A percentile compares a stretch with the other conserved stretches of the same genome.
These are phyloP conservation scores for Arachnopeziza araneosa DNA, from an alignment of 2,329 filamentous ascomycete genomes.

Conservation along the genomic window DNA sequence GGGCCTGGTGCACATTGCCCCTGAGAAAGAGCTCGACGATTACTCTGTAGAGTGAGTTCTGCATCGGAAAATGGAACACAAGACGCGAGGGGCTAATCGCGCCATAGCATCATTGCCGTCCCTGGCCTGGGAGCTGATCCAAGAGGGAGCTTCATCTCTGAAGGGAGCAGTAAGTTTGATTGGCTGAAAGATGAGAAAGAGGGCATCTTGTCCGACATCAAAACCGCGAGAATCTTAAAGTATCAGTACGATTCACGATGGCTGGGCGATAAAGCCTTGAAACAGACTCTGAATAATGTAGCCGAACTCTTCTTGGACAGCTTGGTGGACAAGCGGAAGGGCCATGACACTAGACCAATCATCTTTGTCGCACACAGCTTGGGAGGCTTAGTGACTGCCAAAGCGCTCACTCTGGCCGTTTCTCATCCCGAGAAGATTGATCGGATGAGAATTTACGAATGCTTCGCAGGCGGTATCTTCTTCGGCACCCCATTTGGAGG, in stretches of 20 bases:
- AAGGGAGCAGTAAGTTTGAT: background rate
- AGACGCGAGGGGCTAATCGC: background rate
- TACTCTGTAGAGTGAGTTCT: background rate
- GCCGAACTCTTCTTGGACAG: background rate
- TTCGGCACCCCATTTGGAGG: background rate
- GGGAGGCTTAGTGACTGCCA: constrained; percentile 32
- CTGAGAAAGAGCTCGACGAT: background rate
- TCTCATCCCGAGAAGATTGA: background rate
- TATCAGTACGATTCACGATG: background rate
- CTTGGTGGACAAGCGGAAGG: background rate
- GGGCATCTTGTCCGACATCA: background rate
- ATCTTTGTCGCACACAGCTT: constrained; percentile 36
- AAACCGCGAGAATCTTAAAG: background rate
- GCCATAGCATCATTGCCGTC: background rate
- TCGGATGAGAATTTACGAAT: background rate
- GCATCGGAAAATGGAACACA: background rate
- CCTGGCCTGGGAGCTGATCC: background rate
- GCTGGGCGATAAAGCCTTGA: background rate
- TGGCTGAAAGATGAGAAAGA: background rate
- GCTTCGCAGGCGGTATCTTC: background rate
- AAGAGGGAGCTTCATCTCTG: background rate
- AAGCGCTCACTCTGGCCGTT: background rate
- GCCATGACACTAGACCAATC: constrained; percentile 12
- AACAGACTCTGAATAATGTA: background rate
- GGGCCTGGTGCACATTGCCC: background rate